A percentile compares a stretch with the other conserved stretches of the same genome.
Conservation (phyloP, 163 green algal species). For the Botryococcus braunii region DNA sequence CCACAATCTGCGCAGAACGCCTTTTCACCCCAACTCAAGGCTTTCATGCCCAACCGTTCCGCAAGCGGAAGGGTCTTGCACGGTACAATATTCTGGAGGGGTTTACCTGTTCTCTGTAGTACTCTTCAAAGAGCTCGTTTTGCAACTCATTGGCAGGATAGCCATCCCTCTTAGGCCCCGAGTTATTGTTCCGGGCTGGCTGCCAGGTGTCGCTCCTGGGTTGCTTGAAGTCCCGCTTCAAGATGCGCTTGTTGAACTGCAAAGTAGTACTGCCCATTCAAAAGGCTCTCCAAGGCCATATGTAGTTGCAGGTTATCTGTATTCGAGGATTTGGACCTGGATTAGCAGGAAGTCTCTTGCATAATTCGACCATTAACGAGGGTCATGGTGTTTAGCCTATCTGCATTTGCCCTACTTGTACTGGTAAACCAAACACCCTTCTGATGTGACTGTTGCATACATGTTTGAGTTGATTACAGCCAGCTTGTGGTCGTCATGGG, state of each 20-base stretch:
- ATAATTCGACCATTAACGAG: too few species aligned
- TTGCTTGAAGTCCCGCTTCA: slow-evolving; percentile 40
- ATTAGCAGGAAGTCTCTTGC: too few species aligned
- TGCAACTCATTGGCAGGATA: neutral
- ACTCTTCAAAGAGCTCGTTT: slow-evolving; percentile 81
- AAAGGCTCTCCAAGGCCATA: too few species aligned
- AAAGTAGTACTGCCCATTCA: neutral
- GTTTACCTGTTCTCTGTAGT: slow-evolving; percentile 65
- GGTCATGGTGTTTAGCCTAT: too few species aligned
- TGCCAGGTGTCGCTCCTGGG: slow-evolving; percentile 26
- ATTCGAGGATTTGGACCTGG: too few species aligned
- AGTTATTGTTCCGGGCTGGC: slow-evolving; percentile 12
- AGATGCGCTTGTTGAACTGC: neutral
- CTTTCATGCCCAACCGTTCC: neutral
- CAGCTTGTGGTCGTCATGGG: too few species aligned
- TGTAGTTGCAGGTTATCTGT: too few species aligned
- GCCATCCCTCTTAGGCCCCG: neutral
- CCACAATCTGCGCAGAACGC: too few species aligned
- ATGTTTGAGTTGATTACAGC: too few species aligned
- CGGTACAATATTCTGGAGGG: neutral
- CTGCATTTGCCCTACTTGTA: too few species aligned
- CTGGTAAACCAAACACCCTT: too few species aligned
- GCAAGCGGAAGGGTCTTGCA: neutral
- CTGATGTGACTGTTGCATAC: neutral
- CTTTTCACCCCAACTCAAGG: neutral